Base-by-base conservation (phyloP, 2,329 filamentous ascomycete genomes). In the Iodosphaeria phyllophila region DNA sequence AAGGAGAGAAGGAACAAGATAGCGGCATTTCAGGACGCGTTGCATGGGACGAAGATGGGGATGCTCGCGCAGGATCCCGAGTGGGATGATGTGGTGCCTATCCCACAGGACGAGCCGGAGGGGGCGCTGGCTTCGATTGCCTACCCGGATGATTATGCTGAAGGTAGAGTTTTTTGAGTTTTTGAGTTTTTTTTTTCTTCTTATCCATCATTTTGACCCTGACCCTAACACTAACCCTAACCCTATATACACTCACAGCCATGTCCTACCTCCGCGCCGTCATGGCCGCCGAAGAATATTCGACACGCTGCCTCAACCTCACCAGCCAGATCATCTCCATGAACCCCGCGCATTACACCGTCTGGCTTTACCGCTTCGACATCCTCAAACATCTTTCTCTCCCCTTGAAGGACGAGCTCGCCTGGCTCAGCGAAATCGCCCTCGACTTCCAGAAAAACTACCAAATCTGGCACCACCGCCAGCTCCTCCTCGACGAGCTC, bases 281-380 rank as follows among this genome's bases (percentile, higher is more conserved):
- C 37, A 98, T 98, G 86, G 77, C 79, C 9, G 60, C 58, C 23
- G 76, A 91, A 44, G 89, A 98, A 50, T 65, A 75, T 56, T 83
- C 77, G 13, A 64, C 74, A 13, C 67, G 89, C 23, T 77, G 72
- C 18, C 62, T 98, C 21, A 64, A 60, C 16, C 66, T 98, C 32
- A 98, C 89, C 4, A 75, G 83, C 44, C 72, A 86, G 49, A 73
- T 98, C 43, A 95, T 98, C 44, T 59, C 61, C 31, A 72, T 93
- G 64, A 98, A 98, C 50, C 79, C 89, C 10, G 84, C 89, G 1
- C 89, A 98, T 56, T 98, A 98, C 55, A 98, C 89, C 10, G 86
- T 95, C 32, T 98, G 89, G 89, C 69, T 95, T 13, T 98, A 92
- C 58, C 77, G 89, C 32, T 82, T 84, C 37, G 70, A 74, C 41